Evolutionary conservation across 495 filamentous ascomycete genomes (phyloP).

Genomic region (Ramalina intermedia): DNA sequence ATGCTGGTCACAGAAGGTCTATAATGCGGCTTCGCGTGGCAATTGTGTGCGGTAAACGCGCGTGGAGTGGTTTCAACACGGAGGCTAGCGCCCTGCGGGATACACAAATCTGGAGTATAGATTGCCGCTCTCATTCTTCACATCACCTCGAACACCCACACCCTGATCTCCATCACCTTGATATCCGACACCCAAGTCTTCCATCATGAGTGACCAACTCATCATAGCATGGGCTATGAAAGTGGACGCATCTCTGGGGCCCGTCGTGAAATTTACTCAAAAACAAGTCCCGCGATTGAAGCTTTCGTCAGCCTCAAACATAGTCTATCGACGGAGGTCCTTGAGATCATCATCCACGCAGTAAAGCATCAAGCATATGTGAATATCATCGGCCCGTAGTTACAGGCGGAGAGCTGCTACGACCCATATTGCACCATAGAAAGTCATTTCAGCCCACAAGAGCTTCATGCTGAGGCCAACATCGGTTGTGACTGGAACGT

Average conservation of each 20-base stretch:
- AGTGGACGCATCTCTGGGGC: not conserved
- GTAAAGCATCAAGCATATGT: not conserved
- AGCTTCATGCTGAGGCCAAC: not conserved
- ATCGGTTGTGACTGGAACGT: not conserved
- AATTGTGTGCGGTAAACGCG: too few species aligned
- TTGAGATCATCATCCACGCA: not conserved
- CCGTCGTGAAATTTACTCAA: not conserved
- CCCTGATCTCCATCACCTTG: too few species aligned
- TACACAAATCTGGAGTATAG: too few species aligned
- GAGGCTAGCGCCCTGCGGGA: too few species aligned
- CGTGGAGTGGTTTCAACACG: too few species aligned
- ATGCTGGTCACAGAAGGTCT: too few species aligned
- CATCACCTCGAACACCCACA: too few species aligned
- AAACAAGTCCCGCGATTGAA: not conserved
- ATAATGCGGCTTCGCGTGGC: too few species aligned
- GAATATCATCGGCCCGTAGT: not conserved
- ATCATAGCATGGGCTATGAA: not conserved
- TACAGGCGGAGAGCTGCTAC: not conserved
- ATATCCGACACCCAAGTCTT: too few species aligned
- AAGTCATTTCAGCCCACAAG: not conserved
- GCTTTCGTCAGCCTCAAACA: not conserved
- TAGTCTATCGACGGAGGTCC: not conserved
- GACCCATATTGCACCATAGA: not conserved
- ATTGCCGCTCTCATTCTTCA: too few species aligned
- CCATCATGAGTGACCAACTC: too few species aligned